Conservation (phyloP, 106 monocot species). For the Phalaenopsis equestris region DNA sequence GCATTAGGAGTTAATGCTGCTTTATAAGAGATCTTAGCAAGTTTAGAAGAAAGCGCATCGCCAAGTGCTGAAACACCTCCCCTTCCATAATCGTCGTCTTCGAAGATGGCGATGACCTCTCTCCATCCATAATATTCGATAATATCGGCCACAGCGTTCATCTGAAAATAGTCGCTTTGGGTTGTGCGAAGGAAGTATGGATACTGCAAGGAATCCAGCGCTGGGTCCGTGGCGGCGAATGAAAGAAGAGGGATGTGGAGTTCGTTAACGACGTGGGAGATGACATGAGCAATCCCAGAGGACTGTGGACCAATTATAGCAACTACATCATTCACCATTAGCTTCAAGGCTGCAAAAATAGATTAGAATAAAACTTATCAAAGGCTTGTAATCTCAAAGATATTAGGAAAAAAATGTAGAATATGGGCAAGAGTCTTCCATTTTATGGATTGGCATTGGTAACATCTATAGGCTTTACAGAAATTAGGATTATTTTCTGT, state of each 20-base stretch:
- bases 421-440: not conserved
- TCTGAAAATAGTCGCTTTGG: constrained; percentile 61
- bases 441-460: not conserved
- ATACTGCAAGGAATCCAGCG: constrained; percentile 45
- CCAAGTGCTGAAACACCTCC: constrained; percentile 41
- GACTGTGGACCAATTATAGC: constrained; percentile 81
- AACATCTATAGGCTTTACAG: not conserved
- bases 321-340: constrained; percentile 70
- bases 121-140: constrained; percentile 54
- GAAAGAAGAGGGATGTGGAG: constrained; percentile 73
- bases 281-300: constrained; percentile 56
- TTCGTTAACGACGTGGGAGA: constrained; percentile 57
- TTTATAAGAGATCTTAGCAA: constrained; percentile 67
- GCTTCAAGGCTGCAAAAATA: constrained; percentile 48
- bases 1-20: constrained; percentile 45
- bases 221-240: constrained; percentile 74
- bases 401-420: not conserved
- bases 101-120: constrained; percentile 60
- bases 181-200: constrained; percentile 57
- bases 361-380: not conserved
- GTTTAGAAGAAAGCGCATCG: constrained; percentile 38
- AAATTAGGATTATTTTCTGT: not conserved
- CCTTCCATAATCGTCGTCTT: constrained; percentile 76
- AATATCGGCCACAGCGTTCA: constrained; percentile 58
- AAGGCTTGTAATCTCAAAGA: not conserved